Percentiles rank a stretch among this genome's conserved stretches.
Evolutionary conservation across 768 basidiomycete species (phyloP).

Genomic region (Strobilomyces dryophilus): DNA sequence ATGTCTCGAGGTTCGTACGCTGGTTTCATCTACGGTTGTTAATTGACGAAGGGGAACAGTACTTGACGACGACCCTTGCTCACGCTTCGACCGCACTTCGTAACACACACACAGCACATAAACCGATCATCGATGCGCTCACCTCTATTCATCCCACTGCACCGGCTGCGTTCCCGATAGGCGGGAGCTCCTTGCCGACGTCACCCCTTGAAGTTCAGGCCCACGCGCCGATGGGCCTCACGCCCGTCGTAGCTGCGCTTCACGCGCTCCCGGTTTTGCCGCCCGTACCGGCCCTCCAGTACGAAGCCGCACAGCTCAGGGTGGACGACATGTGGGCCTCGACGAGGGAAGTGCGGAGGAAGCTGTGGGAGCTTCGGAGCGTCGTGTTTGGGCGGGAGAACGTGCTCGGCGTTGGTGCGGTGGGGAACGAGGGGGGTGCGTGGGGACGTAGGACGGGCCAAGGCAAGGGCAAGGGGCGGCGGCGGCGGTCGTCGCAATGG

Average conservation of each 20-base stretch:
- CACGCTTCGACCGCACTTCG: constrained; percentile 54
- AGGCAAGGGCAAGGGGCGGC: constrained; percentile 50
- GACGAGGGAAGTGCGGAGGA: constrained; percentile 54
- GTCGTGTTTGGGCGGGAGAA: constrained; percentile 64
- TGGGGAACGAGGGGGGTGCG: constrained; percentile 43
- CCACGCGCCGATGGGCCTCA: constrained; percentile 4
- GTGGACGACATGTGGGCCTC: constrained; percentile 65
- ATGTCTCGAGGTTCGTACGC: constrained; percentile 47
- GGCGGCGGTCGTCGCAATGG: constrained; percentile 45
- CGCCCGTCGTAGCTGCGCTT: constrained; percentile 31
- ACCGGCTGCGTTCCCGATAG: not conserved
- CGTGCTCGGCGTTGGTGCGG: constrained; percentile 46
- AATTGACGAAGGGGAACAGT: constrained; percentile 26
- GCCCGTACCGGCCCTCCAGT: constrained; percentile 46
- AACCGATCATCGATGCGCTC: constrained; percentile 43
- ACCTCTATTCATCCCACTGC: constrained; percentile 22
- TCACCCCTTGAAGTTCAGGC: constrained; percentile 3
- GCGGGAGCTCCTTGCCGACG: not conserved
- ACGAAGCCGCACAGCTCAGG: constrained; percentile 68
- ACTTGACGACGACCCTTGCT: constrained; percentile 51
- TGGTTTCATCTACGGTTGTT: constrained; percentile 6
- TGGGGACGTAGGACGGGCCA: constrained; percentile 34
- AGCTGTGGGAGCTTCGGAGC: constrained; percentile 62
- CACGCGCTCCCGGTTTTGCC: constrained; percentile 29
- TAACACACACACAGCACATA: constrained; percentile 54